Evolutionary conservation across 345 rosid genomes (phyloP), one percentile per base, ranked within the genome.

Genomic region (Angophora floribunda): DNA sequence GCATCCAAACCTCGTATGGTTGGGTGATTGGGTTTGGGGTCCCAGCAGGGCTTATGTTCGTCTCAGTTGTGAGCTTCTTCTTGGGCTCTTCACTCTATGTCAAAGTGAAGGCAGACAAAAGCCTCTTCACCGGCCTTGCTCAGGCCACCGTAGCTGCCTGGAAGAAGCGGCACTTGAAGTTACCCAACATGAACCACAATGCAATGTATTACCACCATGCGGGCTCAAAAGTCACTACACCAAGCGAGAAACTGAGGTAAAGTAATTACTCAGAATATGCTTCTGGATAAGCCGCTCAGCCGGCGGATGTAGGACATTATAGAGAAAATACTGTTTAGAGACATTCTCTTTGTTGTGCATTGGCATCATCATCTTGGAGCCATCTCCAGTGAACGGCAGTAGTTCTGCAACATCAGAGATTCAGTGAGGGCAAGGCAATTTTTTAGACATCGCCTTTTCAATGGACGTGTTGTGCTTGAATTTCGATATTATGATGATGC

Each of bases 21-120:
- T 95, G 97, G 97, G 89, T 84, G 12, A 88, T 93, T 7, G 97
- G 95, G 14, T 91, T 94, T 45, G 94, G 91, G 50, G 88, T 95
- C 86, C 97, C 97, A 4, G 92, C 87, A 4, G 94, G 90, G 79
- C 93, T 94, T 45, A 92, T 94, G 94, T 82, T 91, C 15, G 8
- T 89, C 8, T 91, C 97, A 15, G 52, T 84, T 4, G 41, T 90
- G 13, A 41, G 91, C 45, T 95, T 92, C 82, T 50, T 93, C 8
- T 1, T 93, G 84, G 95, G 94, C 41, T 92, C 97, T 9, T 87
- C 94, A 1, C 70, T 89, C 7, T 94, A 93, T 85, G 51, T 94
- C 51, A 94, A 91, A 59, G 22, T 89, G 53, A 90, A 92, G 85
- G 88, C 95, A 28, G 87, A 93, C 47, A 92, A 88, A 55, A 93